These are phyloP conservation scores for Lasiosphaeria hispida DNA, from an alignment of 495 filamentous ascomycete species.

Conservation along the genomic window DNA sequence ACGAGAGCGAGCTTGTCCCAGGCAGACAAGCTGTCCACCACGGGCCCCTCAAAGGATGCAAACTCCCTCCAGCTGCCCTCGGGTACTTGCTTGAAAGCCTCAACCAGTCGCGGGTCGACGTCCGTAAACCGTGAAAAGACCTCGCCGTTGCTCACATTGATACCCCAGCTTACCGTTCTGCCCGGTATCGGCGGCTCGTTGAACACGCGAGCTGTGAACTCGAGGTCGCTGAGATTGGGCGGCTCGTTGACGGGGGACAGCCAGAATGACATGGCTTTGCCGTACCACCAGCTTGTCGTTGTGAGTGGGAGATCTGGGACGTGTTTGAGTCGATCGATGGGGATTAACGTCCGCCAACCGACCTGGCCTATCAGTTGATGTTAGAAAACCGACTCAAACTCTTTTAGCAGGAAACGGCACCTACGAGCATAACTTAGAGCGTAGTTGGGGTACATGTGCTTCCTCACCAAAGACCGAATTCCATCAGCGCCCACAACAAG, in stretches of 20 bases:
- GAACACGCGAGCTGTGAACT: slow-evolving; percentile 8
- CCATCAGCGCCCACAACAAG: slow-evolving; percentile 54
- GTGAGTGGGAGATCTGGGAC: slow-evolving; percentile 36
- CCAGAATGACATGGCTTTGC: slow-evolving; percentile 43
- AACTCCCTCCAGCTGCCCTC: slow-evolving; percentile 46
- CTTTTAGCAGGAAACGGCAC: not conserved
- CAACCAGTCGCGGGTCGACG: slow-evolving; percentile 35
- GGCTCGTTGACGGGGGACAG: slow-evolving; percentile 42
- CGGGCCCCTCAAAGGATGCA: slow-evolving; percentile 42
- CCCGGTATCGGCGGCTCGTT: slow-evolving; percentile 27
- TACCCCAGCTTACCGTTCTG: slow-evolving; percentile 45
- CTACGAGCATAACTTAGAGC: slow-evolving; percentile 29
- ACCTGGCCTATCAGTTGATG: slow-evolving; percentile 1
- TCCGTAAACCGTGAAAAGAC: slow-evolving; percentile 39
- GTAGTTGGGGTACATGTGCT: slow-evolving; percentile 42
- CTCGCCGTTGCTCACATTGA: slow-evolving; percentile 43
- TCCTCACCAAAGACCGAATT: slow-evolving; percentile 49
- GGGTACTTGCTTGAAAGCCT: slow-evolving; percentile 35
- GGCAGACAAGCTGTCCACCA: slow-evolving; percentile 35
- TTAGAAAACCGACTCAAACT: not conserved
- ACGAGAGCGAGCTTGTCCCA: slow-evolving; percentile 49
- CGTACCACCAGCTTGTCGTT: slow-evolving; percentile 48
- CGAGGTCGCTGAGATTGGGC: slow-evolving; percentile 30
- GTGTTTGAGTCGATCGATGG: slow-evolving; percentile 1
- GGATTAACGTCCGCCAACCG: slow-evolving; percentile 9